phyloP scores from a whole-genome alignment of 2,329 filamentous ascomycete genomes.

The Aspergillus sp. region DNA sequence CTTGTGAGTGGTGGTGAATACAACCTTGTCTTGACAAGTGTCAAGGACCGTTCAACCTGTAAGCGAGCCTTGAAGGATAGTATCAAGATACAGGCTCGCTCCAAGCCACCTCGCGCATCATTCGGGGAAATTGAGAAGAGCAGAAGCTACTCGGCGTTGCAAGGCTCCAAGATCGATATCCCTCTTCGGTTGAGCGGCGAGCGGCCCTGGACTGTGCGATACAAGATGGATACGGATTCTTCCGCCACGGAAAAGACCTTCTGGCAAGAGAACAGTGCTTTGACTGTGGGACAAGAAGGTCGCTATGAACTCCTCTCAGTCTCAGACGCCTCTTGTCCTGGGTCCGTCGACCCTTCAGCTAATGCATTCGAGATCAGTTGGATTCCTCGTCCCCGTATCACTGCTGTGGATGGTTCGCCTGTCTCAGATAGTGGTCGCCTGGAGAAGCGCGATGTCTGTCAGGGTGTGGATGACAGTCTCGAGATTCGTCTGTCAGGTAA shows the following conservation, averaged over 20 bases:
- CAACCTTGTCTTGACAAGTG: constrained; percentile 75
- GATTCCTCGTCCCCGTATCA: constrained; percentile 75
- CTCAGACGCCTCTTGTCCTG: constrained; percentile 75
- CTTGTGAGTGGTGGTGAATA: constrained; percentile 85
- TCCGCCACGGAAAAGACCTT: constrained; percentile 49
- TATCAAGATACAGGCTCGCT: constrained; percentile 78
- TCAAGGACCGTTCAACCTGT: constrained; percentile 83
- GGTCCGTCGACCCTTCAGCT: constrained; percentile 70
- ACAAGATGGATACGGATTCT: constrained; percentile 59
- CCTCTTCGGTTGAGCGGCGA: constrained; percentile 84
- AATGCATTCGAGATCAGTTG: constrained; percentile 77
- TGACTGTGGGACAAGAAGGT: constrained; percentile 66
- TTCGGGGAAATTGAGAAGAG: constrained; percentile 86
- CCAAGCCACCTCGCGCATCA: constrained; percentile 79
- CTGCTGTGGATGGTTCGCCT: constrained; percentile 49
- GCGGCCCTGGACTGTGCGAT: constrained; percentile 77
- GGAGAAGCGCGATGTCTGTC: constrained; percentile 79
- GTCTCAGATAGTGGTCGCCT: constrained; percentile 57
- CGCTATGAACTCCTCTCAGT: constrained; percentile 78
- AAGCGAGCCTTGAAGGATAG: constrained; percentile 83
- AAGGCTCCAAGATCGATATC: constrained; percentile 69
- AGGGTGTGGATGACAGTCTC: constrained; percentile 88
- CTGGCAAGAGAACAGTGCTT: constrained; percentile 63
- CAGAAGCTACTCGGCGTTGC: constrained; percentile 69
- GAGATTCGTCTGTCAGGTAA: constrained; percentile 77